Evolutionary conservation across 176 grass and related monocot genomes (phyloP), one percentile per base, ranked within the genome.

Genomic region (Ampelocalamus luodianensis): DNA sequence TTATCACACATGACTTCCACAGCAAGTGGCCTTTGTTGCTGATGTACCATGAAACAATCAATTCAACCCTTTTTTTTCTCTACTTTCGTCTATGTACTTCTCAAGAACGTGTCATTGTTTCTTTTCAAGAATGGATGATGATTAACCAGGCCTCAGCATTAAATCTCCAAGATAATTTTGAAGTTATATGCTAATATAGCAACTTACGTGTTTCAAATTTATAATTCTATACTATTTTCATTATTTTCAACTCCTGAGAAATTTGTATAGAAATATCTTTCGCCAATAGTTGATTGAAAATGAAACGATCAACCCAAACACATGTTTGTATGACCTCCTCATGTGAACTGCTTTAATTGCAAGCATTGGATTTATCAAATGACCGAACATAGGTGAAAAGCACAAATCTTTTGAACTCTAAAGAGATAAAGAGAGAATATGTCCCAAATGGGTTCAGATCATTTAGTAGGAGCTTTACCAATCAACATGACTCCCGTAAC

Each of bases 391-490:
- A 5, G 37, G 6, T 45, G 2, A 65, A 82, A 82, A 76, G 48
- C 73, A 48, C 13, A 82, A 71, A 71, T 71, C 79, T 56, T 66
- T 54, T 10, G 15, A 67, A 68, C 62, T 67, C 44, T 5, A 34
- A 46, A 72, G 14, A 69, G 64, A 8, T 49, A 12, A 15, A 45
- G n/a, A 38, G 36, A 51, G 24, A 56, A 29, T 46, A 26, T 59
- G 53, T 82, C 44, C 44, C 16, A 82, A 71, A 60, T 82, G 17
- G 68, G 68, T 3, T 2, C 26, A 72, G 62, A 62, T n/a, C 26
- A 65, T 65, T 46, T 61, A 22, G 10, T 51, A 32, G 13, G 24
- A 50, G 71, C 11, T 68, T 66, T 67, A 55, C 32, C 48, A 54
- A 13, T 67, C 0, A 24, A 68, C 60, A 65, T 1, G 51, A 46